Evolutionary conservation across 805 yeast species (phyloP), one percentile per base, ranked within the genome.

Genomic region (Wickerhamiella bombiphila): DNA sequence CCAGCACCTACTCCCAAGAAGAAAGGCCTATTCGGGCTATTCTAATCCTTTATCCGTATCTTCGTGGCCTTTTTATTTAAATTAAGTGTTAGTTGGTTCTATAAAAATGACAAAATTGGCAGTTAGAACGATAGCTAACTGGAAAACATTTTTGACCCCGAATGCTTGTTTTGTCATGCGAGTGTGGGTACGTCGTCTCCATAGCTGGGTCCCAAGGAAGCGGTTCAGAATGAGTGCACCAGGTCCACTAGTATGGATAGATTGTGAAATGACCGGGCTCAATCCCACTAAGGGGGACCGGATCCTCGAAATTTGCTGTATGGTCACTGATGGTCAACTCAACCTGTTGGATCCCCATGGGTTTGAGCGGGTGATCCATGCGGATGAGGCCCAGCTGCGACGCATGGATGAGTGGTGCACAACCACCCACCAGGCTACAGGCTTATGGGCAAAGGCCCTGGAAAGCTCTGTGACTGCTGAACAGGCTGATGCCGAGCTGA

Each of bases 221-320:
- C 9, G 22, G 33, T 19, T 20, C n/a, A 30, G 16, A 30, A 30
- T 30, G 33, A 13, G 18, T 30, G 33, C 33, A 16, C 29, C 40
- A 11, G 35, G 34, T 16, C 62, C 61, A 2, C 43, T 88, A 15
- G 93, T 91, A 3, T 91, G 98, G 98, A 68, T 91, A 14, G 98
- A 91, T 60, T 91, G 97, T 59, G 98, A 91, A 56, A 91, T 91
- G 98, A 91, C 99, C 0, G 99, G 99, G 0, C 61, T 91, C 29
- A 79, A 88, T 49, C 74, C 76, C n/a, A 22, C 31, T 17, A 57
- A 60, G 34, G 65, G 67, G n/a, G 97, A 91, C 55, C 73, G 70
- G 41, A 86, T 91, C 48, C 80, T 91, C 42, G 98, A 91, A 58
- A 76, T 91, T 20, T 82, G 95, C 55, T 85, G 95, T 55, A 62